phyloP scores from a whole-genome alignment of 768 basidiomycete genomes.

The Boletus coccyginus region DNA sequence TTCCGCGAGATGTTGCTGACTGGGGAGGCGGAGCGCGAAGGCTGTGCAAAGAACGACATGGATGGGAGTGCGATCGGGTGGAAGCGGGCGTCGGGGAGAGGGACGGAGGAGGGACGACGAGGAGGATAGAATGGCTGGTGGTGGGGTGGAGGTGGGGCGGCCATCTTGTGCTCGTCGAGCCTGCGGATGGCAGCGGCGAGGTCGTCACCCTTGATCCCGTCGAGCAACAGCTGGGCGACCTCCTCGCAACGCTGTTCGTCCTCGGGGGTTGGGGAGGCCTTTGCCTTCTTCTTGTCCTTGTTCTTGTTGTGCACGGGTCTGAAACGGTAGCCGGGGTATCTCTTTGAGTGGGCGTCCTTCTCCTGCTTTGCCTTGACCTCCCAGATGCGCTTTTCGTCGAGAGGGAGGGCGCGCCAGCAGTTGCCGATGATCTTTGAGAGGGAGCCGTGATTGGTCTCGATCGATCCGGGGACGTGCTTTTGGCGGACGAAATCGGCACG shows the following conservation, averaged over 20 bases:
- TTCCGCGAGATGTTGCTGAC: slow-evolving; percentile 43
- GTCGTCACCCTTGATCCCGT: slow-evolving; percentile 69
- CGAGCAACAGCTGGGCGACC: slow-evolving; percentile 60
- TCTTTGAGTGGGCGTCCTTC: slow-evolving; percentile 67
- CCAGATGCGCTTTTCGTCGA: slow-evolving; percentile 71
- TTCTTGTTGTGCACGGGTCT: slow-evolving; percentile 44
- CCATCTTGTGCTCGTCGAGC: slow-evolving; percentile 38
- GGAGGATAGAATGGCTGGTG: slow-evolving; percentile 33
- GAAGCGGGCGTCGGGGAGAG: slow-evolving; percentile 45
- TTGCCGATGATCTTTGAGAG: slow-evolving; percentile 51
- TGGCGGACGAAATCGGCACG: slow-evolving; percentile 38
- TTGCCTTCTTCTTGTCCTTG: slow-evolving; percentile 42
- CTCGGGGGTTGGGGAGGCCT: slow-evolving; percentile 13
- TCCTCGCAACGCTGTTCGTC: slow-evolving; percentile 42
- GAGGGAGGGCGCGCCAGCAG: slow-evolving; percentile 66
- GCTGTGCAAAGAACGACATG: slow-evolving; percentile 38
- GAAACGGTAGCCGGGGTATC: slow-evolving; percentile 64
- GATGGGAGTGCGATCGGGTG: slow-evolving; percentile 44
- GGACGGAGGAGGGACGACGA: slow-evolving; percentile 63
- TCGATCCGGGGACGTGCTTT: slow-evolving; percentile 49
- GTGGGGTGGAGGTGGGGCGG: background rate
- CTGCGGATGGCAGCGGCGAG: slow-evolving; percentile 58
- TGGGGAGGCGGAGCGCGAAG: slow-evolving; percentile 45
- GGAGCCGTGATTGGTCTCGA: slow-evolving; percentile 48
- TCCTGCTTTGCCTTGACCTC: slow-evolving; percentile 69